Conservation (phyloP, 202 grass and related monocot genomes). For the Setaria italica region DNA sequence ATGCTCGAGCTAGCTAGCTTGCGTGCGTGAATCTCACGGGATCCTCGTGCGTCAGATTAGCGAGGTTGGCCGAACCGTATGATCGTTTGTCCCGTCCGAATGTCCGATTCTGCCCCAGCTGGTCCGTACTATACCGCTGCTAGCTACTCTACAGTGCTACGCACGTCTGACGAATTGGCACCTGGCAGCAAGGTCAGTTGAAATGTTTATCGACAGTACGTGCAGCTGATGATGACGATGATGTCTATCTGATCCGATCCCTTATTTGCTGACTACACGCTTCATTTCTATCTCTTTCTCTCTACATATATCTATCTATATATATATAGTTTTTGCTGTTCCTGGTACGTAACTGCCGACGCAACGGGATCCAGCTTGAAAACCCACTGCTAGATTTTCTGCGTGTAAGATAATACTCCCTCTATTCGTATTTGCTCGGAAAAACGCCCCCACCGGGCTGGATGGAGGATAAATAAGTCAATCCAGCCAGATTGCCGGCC, state of each 20-base stretch:
- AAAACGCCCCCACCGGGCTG: background rate
- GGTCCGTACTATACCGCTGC: too few relatives aligned
- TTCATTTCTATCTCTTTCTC: background rate
- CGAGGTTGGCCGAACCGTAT: too few relatives aligned
- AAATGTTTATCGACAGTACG: background rate
- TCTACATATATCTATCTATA: too few relatives aligned
- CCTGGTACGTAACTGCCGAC: background rate
- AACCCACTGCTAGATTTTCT: conserved; percentile 16
- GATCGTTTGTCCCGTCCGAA: too few relatives aligned
- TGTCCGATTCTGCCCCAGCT: too few relatives aligned
- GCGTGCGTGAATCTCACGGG: too few relatives aligned
- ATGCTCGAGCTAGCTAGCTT: too few relatives aligned
- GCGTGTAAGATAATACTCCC: background rate
- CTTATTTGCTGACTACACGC: background rate
- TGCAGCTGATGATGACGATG: background rate
- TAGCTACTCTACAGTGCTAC: too few relatives aligned
- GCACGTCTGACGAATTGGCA: too few relatives aligned
- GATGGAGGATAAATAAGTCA: background rate
- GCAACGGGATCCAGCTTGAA: background rate
- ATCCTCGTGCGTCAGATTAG: too few relatives aligned
- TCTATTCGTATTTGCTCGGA: too few relatives aligned
- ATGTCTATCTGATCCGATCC: background rate
- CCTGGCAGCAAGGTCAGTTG: background rate
- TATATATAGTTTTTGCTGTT: background rate
- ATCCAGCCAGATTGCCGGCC: background rate